Base-by-base conservation (phyloP, 169 alveolate species). In the Eimeria sp. region DNA sequence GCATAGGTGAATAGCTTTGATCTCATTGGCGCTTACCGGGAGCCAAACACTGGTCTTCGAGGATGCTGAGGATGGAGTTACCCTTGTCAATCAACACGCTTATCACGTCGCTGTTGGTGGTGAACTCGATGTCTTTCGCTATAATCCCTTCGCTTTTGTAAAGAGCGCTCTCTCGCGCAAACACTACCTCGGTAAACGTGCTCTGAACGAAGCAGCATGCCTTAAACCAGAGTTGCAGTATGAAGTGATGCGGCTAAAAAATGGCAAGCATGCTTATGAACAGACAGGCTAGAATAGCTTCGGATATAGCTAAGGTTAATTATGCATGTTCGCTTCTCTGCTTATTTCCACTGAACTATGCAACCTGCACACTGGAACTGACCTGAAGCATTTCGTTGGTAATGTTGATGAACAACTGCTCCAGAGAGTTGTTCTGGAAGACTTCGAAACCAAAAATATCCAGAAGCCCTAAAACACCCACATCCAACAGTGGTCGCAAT, bases 391-490 rank as follows among this genome's bases (percentile, higher is more conserved):
- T 99, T 97, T 99, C 99, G 97, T 99, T 99, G 40, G 99, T 99
- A 96, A 98, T 99, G 98, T 99, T 99, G 73, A 99, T 99, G 96
- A 99, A 99, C 54, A 99, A 97, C 97, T 99, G 99, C 97, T 99
- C 99, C 30, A 97, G 96, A 49, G 98, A 97, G 97, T 99, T 99
- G 94, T 94, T 73, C 83, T 99, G 98, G 97, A 99, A 99, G 30
- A 99, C 99, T 98, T 99, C 99, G 95, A 99, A 99, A 25, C 99
- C 99, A 95, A 99, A 99, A 57, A 99, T 99, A 95, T 99, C 99
- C 88, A 99, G 97, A 27, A 99, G 97, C 13, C 99, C 99, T 80
- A 99, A 98, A 54, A 14, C 22, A 57, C 13, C 57, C 30, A 27
- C 78, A 27, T 1, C 25, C 51, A 18, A n/a, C 27, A 5, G 18